phyloP scores from a whole-genome alignment of 768 basidiomycete genomes.

The Coprinopsis sp. region DNA sequence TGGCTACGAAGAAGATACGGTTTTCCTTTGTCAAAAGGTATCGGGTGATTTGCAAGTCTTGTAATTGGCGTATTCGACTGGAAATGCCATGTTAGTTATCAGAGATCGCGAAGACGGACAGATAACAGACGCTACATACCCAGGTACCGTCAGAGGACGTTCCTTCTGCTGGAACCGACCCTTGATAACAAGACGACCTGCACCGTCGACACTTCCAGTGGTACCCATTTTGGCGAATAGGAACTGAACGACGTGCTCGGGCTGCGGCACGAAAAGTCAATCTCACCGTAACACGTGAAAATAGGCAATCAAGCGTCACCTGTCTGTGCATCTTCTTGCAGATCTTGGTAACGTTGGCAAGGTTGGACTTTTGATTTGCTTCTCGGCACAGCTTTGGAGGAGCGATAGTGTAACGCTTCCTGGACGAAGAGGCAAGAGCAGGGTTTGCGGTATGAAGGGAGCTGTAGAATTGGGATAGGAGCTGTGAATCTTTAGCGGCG shows the following conservation, averaged over 20 bases:
- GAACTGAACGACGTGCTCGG: conserved; percentile 97
- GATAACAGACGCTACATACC: conserved; percentile 50
- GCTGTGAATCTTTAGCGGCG: conserved; percentile 38
- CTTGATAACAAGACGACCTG: conserved; percentile 92
- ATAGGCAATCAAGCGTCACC: conserved; percentile 24
- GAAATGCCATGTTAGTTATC: background rate
- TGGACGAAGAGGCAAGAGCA: conserved; percentile 70
- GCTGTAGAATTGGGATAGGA: conserved; percentile 88
- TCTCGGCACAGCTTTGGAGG: conserved; percentile 93
- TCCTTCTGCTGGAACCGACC: conserved; percentile 97
- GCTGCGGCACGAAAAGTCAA: conserved; percentile 36
- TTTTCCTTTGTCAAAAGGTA: conserved; percentile 96
- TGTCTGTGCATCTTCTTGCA: conserved; percentile 97
- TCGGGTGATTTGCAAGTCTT: conserved; percentile 99
- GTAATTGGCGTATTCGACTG: conserved; percentile 98
- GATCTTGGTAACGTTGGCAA: conserved; percentile 95
- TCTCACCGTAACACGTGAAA: background rate
- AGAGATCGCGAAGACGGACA: background rate
- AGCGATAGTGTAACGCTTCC: conserved; percentile 95
- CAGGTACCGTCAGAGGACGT: conserved; percentile 93
- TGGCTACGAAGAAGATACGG: conserved; percentile 97
- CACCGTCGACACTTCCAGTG: conserved; percentile 90
- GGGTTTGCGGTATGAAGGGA: conserved; percentile 94
- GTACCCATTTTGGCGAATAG: conserved; percentile 98
- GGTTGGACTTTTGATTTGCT: conserved; percentile 96